Conservation (phyloP, 371 early-diverging fungal genomes). For the Mucor sp. region DNA sequence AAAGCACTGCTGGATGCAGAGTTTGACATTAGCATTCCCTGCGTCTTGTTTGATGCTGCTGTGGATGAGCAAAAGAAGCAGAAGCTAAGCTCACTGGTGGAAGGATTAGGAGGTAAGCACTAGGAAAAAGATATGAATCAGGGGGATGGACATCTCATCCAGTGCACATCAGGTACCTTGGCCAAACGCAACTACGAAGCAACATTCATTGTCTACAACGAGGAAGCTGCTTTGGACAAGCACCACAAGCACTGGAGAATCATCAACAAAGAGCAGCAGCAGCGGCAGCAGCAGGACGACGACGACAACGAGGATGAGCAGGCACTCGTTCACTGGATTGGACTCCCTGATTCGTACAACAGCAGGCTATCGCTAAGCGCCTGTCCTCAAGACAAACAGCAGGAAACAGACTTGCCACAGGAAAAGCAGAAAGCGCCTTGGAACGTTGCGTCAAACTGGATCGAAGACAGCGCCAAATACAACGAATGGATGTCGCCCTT, state of each 20-base stretch:
- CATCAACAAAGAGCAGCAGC: background rate
- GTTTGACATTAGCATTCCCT: constrained; percentile 33
- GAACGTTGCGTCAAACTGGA: constrained; percentile 68
- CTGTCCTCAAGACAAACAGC: constrained; percentile 15
- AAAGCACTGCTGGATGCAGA: constrained; percentile 35
- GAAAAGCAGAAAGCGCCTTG: constrained; percentile 51
- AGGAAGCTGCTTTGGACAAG: constrained; percentile 13
- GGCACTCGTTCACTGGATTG: constrained; percentile 71
- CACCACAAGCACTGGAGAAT: constrained; percentile 22
- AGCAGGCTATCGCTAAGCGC: constrained; percentile 47
- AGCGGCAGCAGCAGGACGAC: too few relatives aligned
- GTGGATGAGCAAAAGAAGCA: constrained; percentile 44
- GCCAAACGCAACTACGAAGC: constrained; percentile 43
- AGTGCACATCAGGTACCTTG: constrained; percentile 27
- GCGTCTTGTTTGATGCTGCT: constrained; percentile 50
- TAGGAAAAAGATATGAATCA: too few relatives aligned
- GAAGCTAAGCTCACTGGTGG: constrained; percentile 37
- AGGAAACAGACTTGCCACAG: constrained; percentile 4
- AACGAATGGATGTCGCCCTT: constrained; percentile 79
- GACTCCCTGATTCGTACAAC: constrained; percentile 78
- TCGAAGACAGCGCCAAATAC: constrained; percentile 66
- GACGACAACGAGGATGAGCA: constrained; percentile 50
- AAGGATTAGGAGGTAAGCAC: constrained; percentile 52
- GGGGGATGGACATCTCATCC: background rate
- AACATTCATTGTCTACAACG: constrained; percentile 61